Percentiles rank a stretch among this genome's conserved stretches.
phyloP scores from a whole-genome alignment of 2,329 filamentous ascomycete species.

The Penicillium corylophilum region DNA sequence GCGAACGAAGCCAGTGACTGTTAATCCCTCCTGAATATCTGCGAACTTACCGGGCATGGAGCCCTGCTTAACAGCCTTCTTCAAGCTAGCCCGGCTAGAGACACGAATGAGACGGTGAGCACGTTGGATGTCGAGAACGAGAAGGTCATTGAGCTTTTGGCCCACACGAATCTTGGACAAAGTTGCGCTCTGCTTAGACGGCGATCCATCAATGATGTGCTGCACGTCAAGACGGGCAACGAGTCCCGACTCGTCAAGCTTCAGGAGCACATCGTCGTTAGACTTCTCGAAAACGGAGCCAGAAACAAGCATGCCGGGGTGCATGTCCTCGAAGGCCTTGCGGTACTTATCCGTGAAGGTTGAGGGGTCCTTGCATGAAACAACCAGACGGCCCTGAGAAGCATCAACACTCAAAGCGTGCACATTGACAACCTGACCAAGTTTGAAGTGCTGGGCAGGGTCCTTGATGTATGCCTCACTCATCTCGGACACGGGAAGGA shows the following conservation, averaged over 20 bases:
- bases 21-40: constrained; percentile 66
- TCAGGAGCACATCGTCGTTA: constrained; percentile 71
- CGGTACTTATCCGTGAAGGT: constrained; percentile 76
- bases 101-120: constrained; percentile 72
- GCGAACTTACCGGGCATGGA: constrained; percentile 70
- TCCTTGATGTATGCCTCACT: constrained; percentile 94
- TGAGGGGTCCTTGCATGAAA: constrained; percentile 89
- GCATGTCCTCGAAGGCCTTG: constrained; percentile 68
- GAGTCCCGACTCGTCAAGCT: constrained; percentile 70
- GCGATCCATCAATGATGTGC: constrained; percentile 82
- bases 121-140: constrained; percentile 83
- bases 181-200: constrained; percentile 72
- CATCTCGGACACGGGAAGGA: constrained; percentile 93
- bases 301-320: constrained; percentile 70
- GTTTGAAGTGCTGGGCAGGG: constrained; percentile 81
- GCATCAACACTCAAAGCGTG: constrained; percentile 80
- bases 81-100: constrained; percentile 78
- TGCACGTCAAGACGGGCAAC: constrained; percentile 74
- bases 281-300: constrained; percentile 81
- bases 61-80: constrained; percentile 71
- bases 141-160: constrained; percentile 75
- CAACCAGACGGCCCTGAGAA: constrained; percentile 68
- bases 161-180: constrained; percentile 81
- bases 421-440: constrained; percentile 88
- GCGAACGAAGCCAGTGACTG: constrained; percentile 75